Conservation (phyloP, 225 moss, liverwort and hornwort genomes). For the Rhytidiadelphus loreus region DNA sequence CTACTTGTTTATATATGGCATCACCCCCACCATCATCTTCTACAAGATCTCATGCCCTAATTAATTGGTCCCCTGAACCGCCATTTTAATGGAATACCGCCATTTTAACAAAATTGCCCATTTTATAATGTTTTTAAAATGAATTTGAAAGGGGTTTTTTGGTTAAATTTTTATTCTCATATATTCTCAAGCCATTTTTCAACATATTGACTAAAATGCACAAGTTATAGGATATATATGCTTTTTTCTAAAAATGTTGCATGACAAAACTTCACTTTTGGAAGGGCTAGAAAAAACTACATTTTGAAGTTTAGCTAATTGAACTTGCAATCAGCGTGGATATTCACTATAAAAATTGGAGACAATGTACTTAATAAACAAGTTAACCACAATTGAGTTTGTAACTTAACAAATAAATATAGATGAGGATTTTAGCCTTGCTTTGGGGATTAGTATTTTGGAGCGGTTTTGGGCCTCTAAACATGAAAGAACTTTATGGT, state of each 20-base stretch:
- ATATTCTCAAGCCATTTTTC: not conserved
- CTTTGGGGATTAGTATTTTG: not conserved
- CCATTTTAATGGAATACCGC: no score
- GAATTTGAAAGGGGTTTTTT: not conserved
- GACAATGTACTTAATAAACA: not conserved
- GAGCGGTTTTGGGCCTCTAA: not conserved
- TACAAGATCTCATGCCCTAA: no score
- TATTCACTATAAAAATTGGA: not conserved
- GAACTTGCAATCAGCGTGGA: not conserved
- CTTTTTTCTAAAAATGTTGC: not conserved
- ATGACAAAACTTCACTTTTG: not conserved
- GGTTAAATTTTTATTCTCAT: not conserved
- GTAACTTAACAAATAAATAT: no score
- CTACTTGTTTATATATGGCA: no score
- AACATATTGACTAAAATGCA: not conserved
- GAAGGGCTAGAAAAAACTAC: not conserved
- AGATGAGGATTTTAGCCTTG: not conserved
- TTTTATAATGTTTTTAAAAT: not conserved
- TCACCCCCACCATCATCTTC: no score
- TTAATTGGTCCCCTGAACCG: no score
- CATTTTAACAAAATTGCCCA: no score
- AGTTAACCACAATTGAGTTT: not conserved
- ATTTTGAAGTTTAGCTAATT: not conserved
- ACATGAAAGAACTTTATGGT: not conserved
- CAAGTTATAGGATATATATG: not conserved